Evolutionary conservation across 1,139 yeast species (phyloP), one percentile per base, ranked within the genome.

Genomic region (Candida tunisiensis): DNA sequence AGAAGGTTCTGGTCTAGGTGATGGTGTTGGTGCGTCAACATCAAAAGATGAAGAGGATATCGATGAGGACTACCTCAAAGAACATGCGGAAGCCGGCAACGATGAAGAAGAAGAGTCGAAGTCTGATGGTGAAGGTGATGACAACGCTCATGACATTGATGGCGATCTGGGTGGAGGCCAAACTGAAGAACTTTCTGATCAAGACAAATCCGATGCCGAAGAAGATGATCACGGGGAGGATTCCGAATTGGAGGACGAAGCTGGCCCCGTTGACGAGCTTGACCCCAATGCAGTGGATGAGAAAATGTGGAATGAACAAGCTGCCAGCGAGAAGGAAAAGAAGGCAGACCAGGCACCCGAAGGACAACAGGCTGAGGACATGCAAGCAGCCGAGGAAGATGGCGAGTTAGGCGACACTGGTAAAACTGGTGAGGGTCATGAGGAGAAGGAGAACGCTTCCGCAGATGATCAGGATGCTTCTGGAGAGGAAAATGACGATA

Each of bases 101-200:
- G 70, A 77, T 32, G 91, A 82, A 19, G 68, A 77, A 34, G 63
- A 72, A 27, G n/a, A n/a, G n/a, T 68, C 74, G 12, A 62, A 72
- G 19, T 67, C 74, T 27, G 71, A 72, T 12, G 65, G 69, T 9
- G 50, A 48, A 9, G 60, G 61, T 7, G 63, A 60, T 6, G 58
- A 57, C 3, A 67, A 70, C 15, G 95, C 94, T 6, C 83, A 80
- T 27, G 93, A 82, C 30, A 78, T 85, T 50, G 93, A 83, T 42
- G 95, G 95, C 19, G 96, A 88, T 43, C 80, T 88, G 93, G 94
- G 91, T 15, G 96, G 96, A 28, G n/a, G n/a, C n/a, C n/a, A n/a
- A n/a, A n/a, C n/a, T n/a, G n/a, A n/a, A n/a, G 74, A 82, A 22
- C 51, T 78, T 16, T 95, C 83, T 51, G 83, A 68, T 15, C 66